Evolutionary conservation across 2,329 filamentous ascomycete species (phyloP), one percentile per base, ranked within the genome.

Genomic region (Capronia epimyces): DNA sequence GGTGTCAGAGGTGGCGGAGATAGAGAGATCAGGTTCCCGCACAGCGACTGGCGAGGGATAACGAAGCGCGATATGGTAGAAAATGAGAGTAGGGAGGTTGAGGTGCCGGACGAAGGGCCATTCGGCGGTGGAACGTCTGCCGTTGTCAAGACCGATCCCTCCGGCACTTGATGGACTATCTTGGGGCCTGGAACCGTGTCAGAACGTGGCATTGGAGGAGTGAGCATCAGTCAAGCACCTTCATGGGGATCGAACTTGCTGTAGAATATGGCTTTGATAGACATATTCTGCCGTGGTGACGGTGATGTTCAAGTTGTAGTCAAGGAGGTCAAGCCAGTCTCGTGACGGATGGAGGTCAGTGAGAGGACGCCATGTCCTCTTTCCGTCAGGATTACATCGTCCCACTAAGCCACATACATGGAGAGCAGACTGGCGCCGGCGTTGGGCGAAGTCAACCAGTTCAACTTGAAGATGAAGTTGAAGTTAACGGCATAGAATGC

Each of bases 21-120:
- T n/a, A 62, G 45, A 4, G 56, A 58, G 55, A 97, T 79, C 54
- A 90, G 84, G 58, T 89, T 87, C 67, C 95, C 94, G 77, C 91
- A 95, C 65, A 98, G 93, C 63, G 91, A 87, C 69, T 95, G 89
- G 47, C 88, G 86, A 15, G 93, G 93, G 63, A 98, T 95, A 64
- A 98, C 85, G 73, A 95, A 96, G 66, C 91, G 85, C 13, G 88
- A 87, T 60, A 97, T 80, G 45, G 88, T 83, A 58, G 87, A 81
- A 70, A 95, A 97, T 69, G 89, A 83, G 64, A 96, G 81, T 56
- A 95, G 81, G 2, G 84, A 83, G 75, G 73, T 45, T 2, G 56
- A 52, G 1, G 55, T 24, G 37, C 7, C 40, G 31, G 44, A 37
- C 4, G 45, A 9, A 7, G 53, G 31, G 25, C 49, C 47, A 36